A percentile compares a stretch with the other conserved stretches of the same genome.
Conservation (phyloP, 768 basidiomycete species). For the Phylloporus arenicola region DNA sequence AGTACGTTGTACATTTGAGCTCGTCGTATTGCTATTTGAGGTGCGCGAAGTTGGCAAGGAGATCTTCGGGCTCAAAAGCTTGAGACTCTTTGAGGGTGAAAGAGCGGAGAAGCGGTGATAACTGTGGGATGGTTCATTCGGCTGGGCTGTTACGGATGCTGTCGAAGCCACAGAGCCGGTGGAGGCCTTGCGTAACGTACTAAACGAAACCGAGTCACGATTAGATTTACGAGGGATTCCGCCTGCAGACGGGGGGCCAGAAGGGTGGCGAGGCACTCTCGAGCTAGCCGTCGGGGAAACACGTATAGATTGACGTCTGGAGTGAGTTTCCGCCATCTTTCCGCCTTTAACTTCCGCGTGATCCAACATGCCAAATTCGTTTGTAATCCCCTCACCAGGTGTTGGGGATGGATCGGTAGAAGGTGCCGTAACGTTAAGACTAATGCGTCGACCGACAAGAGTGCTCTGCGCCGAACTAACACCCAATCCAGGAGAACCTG, state of each 20-base stretch:
- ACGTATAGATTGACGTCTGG: slow-evolving; percentile 54
- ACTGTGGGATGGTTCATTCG: slow-evolving; percentile 35
- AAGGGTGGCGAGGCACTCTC: slow-evolving; percentile 62
- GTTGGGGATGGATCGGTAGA: slow-evolving; percentile 65
- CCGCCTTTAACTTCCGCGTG: slow-evolving; percentile 45
- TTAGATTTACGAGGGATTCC: slow-evolving; percentile 59
- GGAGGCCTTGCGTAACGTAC: slow-evolving; percentile 74
- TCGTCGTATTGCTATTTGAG: slow-evolving; percentile 39
- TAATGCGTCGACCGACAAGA: slow-evolving; percentile 57
- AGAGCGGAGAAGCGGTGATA: slow-evolving; percentile 75
- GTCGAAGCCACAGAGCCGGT: slow-evolving; percentile 74
- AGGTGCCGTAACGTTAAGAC: slow-evolving; percentile 52
- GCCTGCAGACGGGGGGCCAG: slow-evolving; percentile 40
- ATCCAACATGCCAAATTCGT: slow-evolving; percentile 82
- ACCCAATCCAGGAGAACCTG: slow-evolving; percentile 65
- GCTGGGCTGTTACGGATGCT: slow-evolving; percentile 45
- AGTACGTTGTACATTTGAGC: slow-evolving; percentile 42
- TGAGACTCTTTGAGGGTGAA: slow-evolving; percentile 80
- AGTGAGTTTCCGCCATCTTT: slow-evolving; percentile 33
- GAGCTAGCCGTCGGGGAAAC: slow-evolving; percentile 59
- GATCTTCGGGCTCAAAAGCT: slow-evolving; percentile 75
- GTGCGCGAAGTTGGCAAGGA: slow-evolving; percentile 53
- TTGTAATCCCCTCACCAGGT: slow-evolving; percentile 39
- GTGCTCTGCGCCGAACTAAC: slow-evolving; percentile 47
- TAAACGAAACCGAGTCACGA: slow-evolving; percentile 77